Conservation (phyloP, 2,329 filamentous ascomycete genomes). For the Ascochyta clinopodiicola region DNA sequence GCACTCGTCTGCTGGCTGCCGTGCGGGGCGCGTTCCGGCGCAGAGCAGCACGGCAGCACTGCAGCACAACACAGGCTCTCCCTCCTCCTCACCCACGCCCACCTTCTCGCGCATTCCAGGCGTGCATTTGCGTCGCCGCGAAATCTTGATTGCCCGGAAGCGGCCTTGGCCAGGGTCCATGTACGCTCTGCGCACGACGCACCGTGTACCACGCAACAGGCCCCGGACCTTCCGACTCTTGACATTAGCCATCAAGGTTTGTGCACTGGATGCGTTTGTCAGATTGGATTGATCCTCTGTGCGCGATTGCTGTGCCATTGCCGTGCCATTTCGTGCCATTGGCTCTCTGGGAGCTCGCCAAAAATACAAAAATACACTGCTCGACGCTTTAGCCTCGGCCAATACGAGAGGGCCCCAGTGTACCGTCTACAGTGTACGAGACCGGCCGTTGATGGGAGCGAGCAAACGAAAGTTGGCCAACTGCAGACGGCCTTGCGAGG, state of each 20-base stretch:
- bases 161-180: slow-evolving; percentile 17
- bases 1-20: slow-evolving; percentile 1
- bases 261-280: slow-evolving; percentile 3
- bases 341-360: slow-evolving; percentile 6
- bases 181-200: no score
- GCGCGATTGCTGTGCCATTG: slow-evolving; percentile 13
- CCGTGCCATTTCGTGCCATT: neutral
- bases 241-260: slow-evolving; percentile 20
- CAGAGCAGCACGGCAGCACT: neutral
- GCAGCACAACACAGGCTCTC: slow-evolving; percentile 1
- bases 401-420: slow-evolving; percentile 30
- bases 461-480: slow-evolving; percentile 13
- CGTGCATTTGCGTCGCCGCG: slow-evolving; percentile 21
- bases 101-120: slow-evolving; percentile 13
- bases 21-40: slow-evolving; percentile 9
- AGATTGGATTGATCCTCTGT: slow-evolving; percentile 6
- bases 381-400: slow-evolving; percentile 29
- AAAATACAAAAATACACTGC: slow-evolving; percentile 21
- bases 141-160: slow-evolving; percentile 28
- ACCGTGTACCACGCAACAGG: neutral
- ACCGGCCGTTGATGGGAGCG: slow-evolving; percentile 8
- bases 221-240: neutral
- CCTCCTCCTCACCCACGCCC: neutral
- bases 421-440: slow-evolving; percentile 27
- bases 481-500: slow-evolving; percentile 20